Base-by-base conservation (phyloP, 352 stramenopile species). In the Phytophthora multivora region DNA sequence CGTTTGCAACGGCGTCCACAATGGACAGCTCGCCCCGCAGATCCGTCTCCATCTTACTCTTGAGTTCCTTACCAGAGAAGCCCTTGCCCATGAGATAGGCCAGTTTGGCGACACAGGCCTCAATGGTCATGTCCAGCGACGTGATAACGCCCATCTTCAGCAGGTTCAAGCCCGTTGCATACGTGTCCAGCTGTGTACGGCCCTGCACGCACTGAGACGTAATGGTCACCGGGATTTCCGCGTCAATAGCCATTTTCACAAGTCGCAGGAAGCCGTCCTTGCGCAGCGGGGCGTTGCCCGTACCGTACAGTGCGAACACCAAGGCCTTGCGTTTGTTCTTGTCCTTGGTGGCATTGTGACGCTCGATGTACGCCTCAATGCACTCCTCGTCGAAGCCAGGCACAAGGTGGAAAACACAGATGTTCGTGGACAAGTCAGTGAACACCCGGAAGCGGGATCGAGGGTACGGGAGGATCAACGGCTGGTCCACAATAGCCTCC, bases 241-340 rank as follows among this genome's bases (percentile, higher is more conserved):
- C 77, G 15, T 91, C 63, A 30, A 91, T 70, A 1, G 95, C 92
- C 46, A 80, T 71, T 47, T 85, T 67, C 5, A 99, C 73, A n/a
- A 97, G 73, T 35, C 91, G 73, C 31, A 98, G 54, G 31, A 98
- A 96, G 6, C 70, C 79, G 56, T 96, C 73, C 59, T 98, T 97
- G 8, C 86, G 75, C 56, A 89, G 73, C 19, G 96, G 95, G 16
- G 95, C 87, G 58, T 99, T 99, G 60, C 97, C 97, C 21, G 97
- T 99, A 36, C 97, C 97, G 59, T 98, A 99, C 4, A 98, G 71
- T 59, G 98, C 89, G 58, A 99, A 88, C 23, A 99, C 93, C 15
- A 98, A 66, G 16, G 79, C 82, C 48, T 88, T 89, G 18, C 65
- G 69, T 13, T 61, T 57, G 25, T 38, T 40, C 43, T 69, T 65